Evolutionary conservation across 371 early-diverging fungal genomes (phyloP).

Genomic region (Lichtheimia ornata): DNA sequence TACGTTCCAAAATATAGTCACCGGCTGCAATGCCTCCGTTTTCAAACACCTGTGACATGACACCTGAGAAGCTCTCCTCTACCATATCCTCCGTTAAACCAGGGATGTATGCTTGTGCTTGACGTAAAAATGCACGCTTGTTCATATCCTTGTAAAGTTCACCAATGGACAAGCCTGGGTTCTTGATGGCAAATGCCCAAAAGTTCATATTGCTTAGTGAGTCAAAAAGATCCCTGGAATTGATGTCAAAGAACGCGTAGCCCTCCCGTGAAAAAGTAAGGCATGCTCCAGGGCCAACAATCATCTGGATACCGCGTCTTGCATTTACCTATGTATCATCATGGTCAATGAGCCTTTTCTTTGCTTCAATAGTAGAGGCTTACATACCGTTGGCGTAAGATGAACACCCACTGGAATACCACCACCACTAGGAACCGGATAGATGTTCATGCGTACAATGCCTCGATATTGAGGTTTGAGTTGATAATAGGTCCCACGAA

Average conservation of each 20-base stretch:
- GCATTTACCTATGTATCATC: slow-evolving; percentile 26
- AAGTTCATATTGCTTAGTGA: slow-evolving; percentile 42
- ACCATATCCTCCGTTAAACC: slow-evolving; percentile 52
- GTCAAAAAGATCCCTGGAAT: slow-evolving; percentile 34
- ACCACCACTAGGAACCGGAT: slow-evolving; percentile 52
- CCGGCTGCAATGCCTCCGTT: slow-evolving; percentile 49
- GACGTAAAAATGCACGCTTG: slow-evolving; percentile 47
- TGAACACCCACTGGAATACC: slow-evolving; percentile 56
- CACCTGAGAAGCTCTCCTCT: slow-evolving; percentile 52
- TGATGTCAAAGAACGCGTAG: slow-evolving; percentile 26
- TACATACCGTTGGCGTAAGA: slow-evolving; percentile 43
- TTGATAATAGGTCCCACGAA: slow-evolving; percentile 54
- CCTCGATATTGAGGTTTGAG: slow-evolving; percentile 51
- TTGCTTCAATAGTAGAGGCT: too few relatives aligned
- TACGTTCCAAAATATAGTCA: slow-evolving; percentile 49
- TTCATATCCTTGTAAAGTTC: slow-evolving; percentile 54
- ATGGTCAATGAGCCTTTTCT: neutral
- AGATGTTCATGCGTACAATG: slow-evolving; percentile 51
- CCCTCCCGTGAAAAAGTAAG: slow-evolving; percentile 54
- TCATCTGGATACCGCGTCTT: slow-evolving; percentile 51
- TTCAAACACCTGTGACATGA: slow-evolving; percentile 54
- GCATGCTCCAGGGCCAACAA: slow-evolving; percentile 54
- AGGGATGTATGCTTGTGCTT: slow-evolving; percentile 48
- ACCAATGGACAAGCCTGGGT: slow-evolving; percentile 42
- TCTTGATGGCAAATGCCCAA: slow-evolving; percentile 50